phyloP scores from a whole-genome alignment of 345 rosid species.

The Euclidium syriacum region DNA sequence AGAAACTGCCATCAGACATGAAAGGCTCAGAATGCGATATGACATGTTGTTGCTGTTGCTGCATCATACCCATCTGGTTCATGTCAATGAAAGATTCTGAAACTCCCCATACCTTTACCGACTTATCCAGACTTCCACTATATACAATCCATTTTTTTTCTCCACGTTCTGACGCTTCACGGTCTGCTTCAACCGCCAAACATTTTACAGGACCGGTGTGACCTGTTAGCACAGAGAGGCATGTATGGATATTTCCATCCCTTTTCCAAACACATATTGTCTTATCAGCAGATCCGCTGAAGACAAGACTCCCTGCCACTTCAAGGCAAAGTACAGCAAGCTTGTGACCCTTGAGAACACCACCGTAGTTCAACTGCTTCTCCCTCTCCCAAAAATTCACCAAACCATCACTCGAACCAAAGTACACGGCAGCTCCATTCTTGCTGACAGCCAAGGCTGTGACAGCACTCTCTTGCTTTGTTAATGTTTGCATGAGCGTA shows the following conservation, averaged over 20 bases:
- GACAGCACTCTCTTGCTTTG: slow-evolving; percentile 87
- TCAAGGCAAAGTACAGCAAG: slow-evolving; percentile 81
- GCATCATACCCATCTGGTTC: slow-evolving; percentile 39
- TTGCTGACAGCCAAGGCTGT: slow-evolving; percentile 64
- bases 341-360: slow-evolving; percentile 79
- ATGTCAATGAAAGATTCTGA: slow-evolving; percentile 53
- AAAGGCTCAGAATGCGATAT: slow-evolving; percentile 29
- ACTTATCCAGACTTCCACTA: slow-evolving; percentile 91
- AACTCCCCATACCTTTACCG: slow-evolving; percentile 93
- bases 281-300: slow-evolving; percentile 96
- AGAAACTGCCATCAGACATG: slow-evolving; percentile 35
- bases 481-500: slow-evolving; percentile 42
- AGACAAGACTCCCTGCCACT: slow-evolving; percentile 65
- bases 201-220: slow-evolving; percentile 92
- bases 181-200: slow-evolving; percentile 71
- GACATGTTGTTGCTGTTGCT: slow-evolving; percentile 31
- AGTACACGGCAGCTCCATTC: slow-evolving; percentile 48
- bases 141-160: slow-evolving; percentile 71
- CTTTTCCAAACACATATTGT: slow-evolving; percentile 90
- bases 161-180: slow-evolving; percentile 33
- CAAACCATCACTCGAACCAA: slow-evolving; percentile 88
- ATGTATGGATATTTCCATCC: slow-evolving; percentile 65
- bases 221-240: slow-evolving; percentile 82
- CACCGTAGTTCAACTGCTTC: slow-evolving; percentile 64
- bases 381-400: slow-evolving; percentile 85